Conservation (phyloP, 441 rosid genomes). For the Pelargonium citronellum region DNA sequence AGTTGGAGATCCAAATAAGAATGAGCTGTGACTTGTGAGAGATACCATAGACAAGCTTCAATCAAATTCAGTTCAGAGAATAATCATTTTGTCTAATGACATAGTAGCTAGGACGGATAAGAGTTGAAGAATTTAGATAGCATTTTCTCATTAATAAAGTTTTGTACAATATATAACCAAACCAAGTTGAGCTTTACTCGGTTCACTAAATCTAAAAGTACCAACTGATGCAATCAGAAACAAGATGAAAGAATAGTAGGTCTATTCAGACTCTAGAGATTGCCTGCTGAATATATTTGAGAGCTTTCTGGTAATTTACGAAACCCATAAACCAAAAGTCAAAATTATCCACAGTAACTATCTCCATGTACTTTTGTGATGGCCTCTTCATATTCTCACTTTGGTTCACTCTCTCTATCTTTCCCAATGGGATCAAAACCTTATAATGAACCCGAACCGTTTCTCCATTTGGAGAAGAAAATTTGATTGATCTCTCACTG, state of each 20-base stretch:
- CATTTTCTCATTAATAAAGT: not conserved
- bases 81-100: not conserved
- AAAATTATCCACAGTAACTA: slow-evolving; percentile 51
- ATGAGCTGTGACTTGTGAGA: slow-evolving; percentile 6
- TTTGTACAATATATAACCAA: not conserved
- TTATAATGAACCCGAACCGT: slow-evolving; percentile 15
- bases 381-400: slow-evolving; percentile 55
- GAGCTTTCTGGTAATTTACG: slow-evolving; percentile 52
- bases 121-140: not conserved
- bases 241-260: not conserved
- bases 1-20: not conserved
- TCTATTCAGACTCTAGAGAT: slow-evolving; percentile 19
- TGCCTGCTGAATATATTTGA: slow-evolving; percentile 44
- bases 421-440: slow-evolving; percentile 54
- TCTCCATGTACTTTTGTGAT: slow-evolving; percentile 56
- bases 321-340: slow-evolving; percentile 97
- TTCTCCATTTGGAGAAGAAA: slow-evolving; percentile 19
- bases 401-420: slow-evolving; percentile 45
- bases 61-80: not conserved
- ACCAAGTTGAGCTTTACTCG: slow-evolving; percentile 2
- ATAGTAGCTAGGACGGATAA: not conserved
- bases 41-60: not conserved
- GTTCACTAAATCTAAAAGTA: not conserved
- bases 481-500: slow-evolving; percentile 23
- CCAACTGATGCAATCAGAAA: not conserved